phyloP scores from a whole-genome alignment of 805 yeast species.

The Starmerella floricola region DNA sequence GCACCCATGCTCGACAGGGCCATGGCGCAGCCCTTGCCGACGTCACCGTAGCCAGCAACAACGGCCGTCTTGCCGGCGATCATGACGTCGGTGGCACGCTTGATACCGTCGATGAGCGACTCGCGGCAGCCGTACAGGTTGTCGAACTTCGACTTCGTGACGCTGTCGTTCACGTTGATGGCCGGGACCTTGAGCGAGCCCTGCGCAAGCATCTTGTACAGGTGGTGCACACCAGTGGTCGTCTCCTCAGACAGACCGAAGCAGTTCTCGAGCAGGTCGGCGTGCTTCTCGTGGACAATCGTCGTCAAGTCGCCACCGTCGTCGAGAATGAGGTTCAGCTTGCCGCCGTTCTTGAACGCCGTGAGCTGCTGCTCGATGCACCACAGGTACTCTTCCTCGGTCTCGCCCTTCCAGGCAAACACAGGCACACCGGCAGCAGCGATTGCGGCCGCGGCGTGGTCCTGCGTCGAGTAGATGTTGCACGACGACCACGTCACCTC shows the following conservation, averaged over 20 bases:
- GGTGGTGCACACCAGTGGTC: slow-evolving; percentile 99
- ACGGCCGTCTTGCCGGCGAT: slow-evolving; percentile 98
- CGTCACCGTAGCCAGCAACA: slow-evolving; percentile 99
- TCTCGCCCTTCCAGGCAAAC: slow-evolving; percentile 99
- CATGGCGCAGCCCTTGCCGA: slow-evolving; percentile 99
- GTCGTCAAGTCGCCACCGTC: slow-evolving; percentile 99
- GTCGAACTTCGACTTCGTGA: slow-evolving; percentile 98
- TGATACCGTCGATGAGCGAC: slow-evolving; percentile 95
- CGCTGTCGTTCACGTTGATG: slow-evolving; percentile 97
- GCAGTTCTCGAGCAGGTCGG: slow-evolving; percentile 91
- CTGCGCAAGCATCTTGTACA: slow-evolving; percentile 89
- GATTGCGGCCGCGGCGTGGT: slow-evolving; percentile 99
- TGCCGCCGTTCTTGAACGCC: slow-evolving; percentile 90
- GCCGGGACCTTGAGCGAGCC: slow-evolving; percentile 92
- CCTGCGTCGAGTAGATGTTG: slow-evolving; percentile 99
- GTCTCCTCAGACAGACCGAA: slow-evolving; percentile 97
- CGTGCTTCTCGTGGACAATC: slow-evolving; percentile 93
- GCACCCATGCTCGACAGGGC: slow-evolving; percentile 99
- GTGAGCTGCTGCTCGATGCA: slow-evolving; percentile 98
- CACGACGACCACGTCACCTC: slow-evolving; percentile 99
- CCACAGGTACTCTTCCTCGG: slow-evolving; percentile 99
- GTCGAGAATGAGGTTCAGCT: slow-evolving; percentile 92
- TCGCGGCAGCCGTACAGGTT: slow-evolving; percentile 99
- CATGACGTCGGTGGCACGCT: slow-evolving; percentile 99
- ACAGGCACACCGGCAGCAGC: slow-evolving; percentile 99